These are phyloP conservation scores for Marvania coccoides DNA, from an alignment of 139 green algal genomes.

Conservation along the genomic window DNA sequence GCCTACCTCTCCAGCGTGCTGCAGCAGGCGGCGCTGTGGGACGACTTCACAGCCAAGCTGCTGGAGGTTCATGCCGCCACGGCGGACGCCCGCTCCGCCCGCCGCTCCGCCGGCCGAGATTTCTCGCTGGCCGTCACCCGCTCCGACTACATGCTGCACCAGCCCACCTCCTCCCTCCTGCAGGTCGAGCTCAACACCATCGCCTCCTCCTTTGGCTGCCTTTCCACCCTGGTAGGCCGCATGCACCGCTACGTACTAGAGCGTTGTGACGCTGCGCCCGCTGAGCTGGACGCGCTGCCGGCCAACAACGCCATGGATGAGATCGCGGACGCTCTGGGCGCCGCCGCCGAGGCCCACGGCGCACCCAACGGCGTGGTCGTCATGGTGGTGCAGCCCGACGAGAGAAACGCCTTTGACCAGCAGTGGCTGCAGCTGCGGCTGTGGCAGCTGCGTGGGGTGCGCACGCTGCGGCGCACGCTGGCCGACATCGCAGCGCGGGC, in stretches of 20 bases:
- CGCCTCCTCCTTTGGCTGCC: constrained; percentile 85
- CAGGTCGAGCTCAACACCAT: constrained; percentile 99
- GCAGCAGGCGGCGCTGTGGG: constrained; percentile 43
- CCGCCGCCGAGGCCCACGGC: constrained; percentile 35
- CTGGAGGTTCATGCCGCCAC: constrained; percentile 36
- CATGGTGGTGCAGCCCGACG: constrained; percentile 88
- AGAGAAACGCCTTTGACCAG: constrained; percentile 93
- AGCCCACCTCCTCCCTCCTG: constrained; percentile 68
- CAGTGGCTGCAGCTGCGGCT: constrained; percentile 74
- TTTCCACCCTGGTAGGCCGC: constrained; percentile 52
- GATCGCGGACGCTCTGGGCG: constrained; percentile 48
- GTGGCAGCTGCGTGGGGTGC: constrained; percentile 67
- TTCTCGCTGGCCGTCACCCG: constrained; percentile 78
- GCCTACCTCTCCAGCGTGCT: constrained; percentile 69
- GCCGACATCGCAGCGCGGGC: constrained; percentile 44
- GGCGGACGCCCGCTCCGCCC: background rate
- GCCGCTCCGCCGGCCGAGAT: constrained; percentile 7
- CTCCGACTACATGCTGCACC: constrained; percentile 97
- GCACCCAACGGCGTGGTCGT: constrained; percentile 48
- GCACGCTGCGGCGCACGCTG: constrained; percentile 63
- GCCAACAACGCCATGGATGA: constrained; percentile 52
- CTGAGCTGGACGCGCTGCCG: constrained; percentile 50
- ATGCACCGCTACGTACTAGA: constrained; percentile 64
- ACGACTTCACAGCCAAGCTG: constrained; percentile 78
- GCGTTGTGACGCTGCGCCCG: background rate